Base-by-base conservation (phyloP, 306 rosid species). In the Abrus pulchellus region DNA sequence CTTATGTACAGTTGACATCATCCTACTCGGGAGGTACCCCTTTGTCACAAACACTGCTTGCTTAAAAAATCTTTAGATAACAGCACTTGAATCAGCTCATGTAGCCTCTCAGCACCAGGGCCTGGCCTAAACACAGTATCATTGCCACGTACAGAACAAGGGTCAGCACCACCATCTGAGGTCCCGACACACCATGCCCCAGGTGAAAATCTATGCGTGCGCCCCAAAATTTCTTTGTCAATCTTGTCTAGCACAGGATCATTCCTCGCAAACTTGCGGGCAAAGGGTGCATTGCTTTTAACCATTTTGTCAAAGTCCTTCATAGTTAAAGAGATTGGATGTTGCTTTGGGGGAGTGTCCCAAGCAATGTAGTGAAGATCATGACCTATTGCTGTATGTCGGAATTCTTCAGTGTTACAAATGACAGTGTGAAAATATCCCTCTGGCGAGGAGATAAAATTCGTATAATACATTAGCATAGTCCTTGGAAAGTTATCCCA, bases 331-430 rank as follows among this genome's bases (percentile, higher is more conserved):
- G 86, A 74, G 55, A 74, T 56, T 32, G 99, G 99, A 62, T 95
- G 99, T 86, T 95, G 99, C 97, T 92, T 95, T 9, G 99, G 99
- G 38, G 99, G 98, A 60, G 13, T 93, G 94, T 93, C 99, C 99
- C 99, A 95, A 55, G 97, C 99, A 68, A 95, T 95, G 91, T 90
- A 93, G 87, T 95, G 99, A 72, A 95, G 99, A 85, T 95, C 98
- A n/a, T 95, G 99, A 81, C 93, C 77, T 76, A 89, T 77, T 5
- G 90, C 92, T 0, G 97, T 85, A 75, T 88, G 90, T 1, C 85
- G 88, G 80, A 89, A 94, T 68, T 87, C 90, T 53, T 90, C 88
- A 0, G 69, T 90, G 90, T 90, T 90, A 86, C 97, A 93, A 59
- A 94, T 93, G 44, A 94, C 95, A 0, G 94, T 93, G 77, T 95